These are phyloP conservation scores for Stromatinia cepivora DNA, from an alignment of 2,329 filamentous ascomycete species.

Conservation along the genomic window DNA sequence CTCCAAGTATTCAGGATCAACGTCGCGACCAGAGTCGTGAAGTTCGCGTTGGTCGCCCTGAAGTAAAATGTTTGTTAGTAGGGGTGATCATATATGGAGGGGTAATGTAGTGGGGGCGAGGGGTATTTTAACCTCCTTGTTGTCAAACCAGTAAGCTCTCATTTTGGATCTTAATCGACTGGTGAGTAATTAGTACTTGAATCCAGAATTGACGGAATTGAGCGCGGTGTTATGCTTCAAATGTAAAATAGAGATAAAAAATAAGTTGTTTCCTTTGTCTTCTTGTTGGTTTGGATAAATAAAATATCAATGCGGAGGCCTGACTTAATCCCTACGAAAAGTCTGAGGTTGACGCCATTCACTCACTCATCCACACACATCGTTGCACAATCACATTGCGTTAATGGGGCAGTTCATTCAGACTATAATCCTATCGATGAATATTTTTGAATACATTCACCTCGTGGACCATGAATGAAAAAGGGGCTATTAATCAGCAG, in stretches of 20 bases:
- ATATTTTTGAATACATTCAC: neutral
- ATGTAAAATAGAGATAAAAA: neutral
- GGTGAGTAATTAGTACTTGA: neutral
- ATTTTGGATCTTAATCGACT: conserved; percentile 46
- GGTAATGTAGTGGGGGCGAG: conserved; percentile 17
- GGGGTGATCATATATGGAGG: conserved; percentile 16
- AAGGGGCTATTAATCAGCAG: neutral
- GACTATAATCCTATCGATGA: neutral
- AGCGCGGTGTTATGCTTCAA: neutral
- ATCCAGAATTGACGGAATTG: neutral
- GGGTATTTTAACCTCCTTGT: conserved; percentile 55
- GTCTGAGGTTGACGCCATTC: conserved; percentile 18
- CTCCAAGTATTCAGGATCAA: conserved; percentile 65
- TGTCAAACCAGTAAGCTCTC: conserved; percentile 73
- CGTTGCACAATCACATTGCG: neutral
- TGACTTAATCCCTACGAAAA: neutral
- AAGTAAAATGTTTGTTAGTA: conserved; percentile 24
- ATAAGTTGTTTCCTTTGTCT: neutral
- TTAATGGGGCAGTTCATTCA: neutral
- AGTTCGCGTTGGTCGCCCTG: conserved; percentile 91
- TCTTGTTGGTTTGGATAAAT: conserved; percentile 4
- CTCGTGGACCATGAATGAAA: neutral
- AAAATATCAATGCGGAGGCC: conserved; percentile 1
- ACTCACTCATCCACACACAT: neutral
- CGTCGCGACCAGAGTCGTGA: conserved; percentile 77